Conservation (phyloP, 1,284 basidiomycete species). For the Rhodotorula mucilaginosa region DNA sequence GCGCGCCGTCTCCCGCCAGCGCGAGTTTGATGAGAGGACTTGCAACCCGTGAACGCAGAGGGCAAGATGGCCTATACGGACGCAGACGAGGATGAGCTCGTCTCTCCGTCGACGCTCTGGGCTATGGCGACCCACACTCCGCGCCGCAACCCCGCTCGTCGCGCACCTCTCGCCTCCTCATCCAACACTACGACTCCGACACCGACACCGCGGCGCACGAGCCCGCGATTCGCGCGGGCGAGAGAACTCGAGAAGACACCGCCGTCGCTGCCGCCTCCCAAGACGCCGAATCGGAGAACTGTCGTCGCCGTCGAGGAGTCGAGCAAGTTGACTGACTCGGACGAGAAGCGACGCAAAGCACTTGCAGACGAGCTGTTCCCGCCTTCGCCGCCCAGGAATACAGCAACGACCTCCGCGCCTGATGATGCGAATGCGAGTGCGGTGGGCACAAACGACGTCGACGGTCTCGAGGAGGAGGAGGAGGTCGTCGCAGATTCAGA, state of each 20-base stretch:
- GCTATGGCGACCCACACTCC: neutral
- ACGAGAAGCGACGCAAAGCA: neutral
- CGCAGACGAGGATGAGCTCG: constrained; percentile 2
- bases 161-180: too few relatives aligned
- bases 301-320: neutral
- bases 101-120: neutral
- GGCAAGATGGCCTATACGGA: neutral
- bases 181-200: neutral
- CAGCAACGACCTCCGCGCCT: too few relatives aligned
- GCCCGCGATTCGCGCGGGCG: neutral
- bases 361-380: constrained; percentile 22
- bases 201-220: neutral
- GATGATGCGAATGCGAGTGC: too few relatives aligned
- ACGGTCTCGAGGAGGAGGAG: neutral
- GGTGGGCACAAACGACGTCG: accelerated
- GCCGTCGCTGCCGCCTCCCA: too few relatives aligned
- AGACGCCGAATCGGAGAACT: neutral
- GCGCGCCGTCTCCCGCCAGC: too few relatives aligned
- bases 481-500: constrained; percentile 10
- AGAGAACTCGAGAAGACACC: neutral
- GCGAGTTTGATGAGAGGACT: too few relatives aligned
- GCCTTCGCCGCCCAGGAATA: neutral
- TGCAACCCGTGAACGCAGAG: neutral
- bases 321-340: neutral
- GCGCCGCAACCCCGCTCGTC: neutral